These are phyloP conservation scores for Penicillium corylophilum DNA, from an alignment of 2,329 filamentous ascomycete genomes.

Conservation along the genomic window DNA sequence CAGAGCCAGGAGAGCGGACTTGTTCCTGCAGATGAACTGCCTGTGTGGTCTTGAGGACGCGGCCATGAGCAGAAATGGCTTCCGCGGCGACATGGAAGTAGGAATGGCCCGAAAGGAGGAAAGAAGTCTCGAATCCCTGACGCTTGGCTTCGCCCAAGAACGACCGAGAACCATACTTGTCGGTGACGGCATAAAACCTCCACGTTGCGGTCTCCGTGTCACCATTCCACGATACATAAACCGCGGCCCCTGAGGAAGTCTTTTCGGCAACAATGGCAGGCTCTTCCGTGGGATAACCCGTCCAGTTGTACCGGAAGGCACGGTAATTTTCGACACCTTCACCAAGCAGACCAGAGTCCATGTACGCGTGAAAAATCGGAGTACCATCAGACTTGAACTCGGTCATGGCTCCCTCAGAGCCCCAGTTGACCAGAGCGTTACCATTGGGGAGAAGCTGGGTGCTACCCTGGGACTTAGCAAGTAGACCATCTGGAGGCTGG, in stretches of 20 bases:
- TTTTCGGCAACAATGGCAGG: conserved; percentile 40
- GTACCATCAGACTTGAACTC: conserved; percentile 34
- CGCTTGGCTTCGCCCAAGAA: conserved; percentile 29
- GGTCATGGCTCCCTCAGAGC: conserved; percentile 48
- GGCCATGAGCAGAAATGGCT: conserved; percentile 27
- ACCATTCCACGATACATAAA: conserved; percentile 59
- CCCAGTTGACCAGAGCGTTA: conserved; percentile 59
- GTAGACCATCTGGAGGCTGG: conserved; percentile 50
- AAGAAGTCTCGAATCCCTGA: conserved; percentile 32
- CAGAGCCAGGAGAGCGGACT: conserved; percentile 16
- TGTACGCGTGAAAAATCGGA: conserved; percentile 40
- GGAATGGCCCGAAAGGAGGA: conserved; percentile 18
- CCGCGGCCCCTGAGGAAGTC: conserved; percentile 30
- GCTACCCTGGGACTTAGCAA: conserved; percentile 53
- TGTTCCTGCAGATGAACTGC: conserved; percentile 21
- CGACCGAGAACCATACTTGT: conserved; percentile 24
- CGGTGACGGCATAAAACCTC: conserved; percentile 49
- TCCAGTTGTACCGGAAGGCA: conserved; percentile 42
- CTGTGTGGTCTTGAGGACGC: conserved; percentile 27
- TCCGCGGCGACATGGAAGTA: conserved; percentile 45
- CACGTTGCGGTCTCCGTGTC: conserved; percentile 49
- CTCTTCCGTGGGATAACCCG: conserved; percentile 35
- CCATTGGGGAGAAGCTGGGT: conserved; percentile 56
- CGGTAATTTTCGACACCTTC: conserved; percentile 42
- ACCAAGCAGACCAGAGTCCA: conserved; percentile 44